These are phyloP conservation scores for Karstenula rhodostoma DNA, from an alignment of 2,329 filamentous ascomycete species.

Conservation along the genomic window DNA sequence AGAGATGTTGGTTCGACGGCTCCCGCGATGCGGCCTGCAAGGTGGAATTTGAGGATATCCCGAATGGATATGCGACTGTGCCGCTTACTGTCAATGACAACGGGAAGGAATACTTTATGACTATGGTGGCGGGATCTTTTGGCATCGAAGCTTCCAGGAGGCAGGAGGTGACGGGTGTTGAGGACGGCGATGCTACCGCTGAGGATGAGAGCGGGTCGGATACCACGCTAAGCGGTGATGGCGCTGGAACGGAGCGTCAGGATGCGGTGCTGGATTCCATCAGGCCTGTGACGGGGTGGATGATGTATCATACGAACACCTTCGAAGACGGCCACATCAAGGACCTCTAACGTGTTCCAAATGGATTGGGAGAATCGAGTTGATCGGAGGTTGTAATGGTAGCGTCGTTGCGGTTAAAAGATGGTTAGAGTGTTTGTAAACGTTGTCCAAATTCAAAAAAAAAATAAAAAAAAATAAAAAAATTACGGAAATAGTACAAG, in stretches of 20 bases:
- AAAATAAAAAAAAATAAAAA: too few species aligned
- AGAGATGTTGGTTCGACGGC: not conserved
- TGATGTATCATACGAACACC: not conserved
- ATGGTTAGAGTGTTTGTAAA: too few species aligned
- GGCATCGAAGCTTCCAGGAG: not conserved
- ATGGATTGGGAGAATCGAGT: not conserved
- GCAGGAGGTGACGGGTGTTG: not conserved
- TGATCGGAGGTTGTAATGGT: not conserved
- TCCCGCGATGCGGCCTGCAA: not conserved
- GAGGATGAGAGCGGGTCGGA: not conserved
- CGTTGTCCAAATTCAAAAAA: too few species aligned
- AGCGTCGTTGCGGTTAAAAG: not conserved
- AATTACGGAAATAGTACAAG: too few species aligned
- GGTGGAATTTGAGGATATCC: not conserved
- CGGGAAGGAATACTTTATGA: not conserved
- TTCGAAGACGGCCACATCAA: not conserved
- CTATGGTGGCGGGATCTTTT: conserved; percentile 4
- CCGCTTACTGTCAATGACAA: conserved; percentile 1
- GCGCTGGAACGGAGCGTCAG: not conserved
- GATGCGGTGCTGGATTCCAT: not conserved
- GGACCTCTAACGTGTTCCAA: not conserved
- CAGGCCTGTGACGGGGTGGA: not conserved
- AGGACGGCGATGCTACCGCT: not conserved
- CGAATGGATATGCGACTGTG: conserved; percentile 1
- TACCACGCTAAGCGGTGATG: not conserved